Conservation (phyloP, 139 green algal genomes). For the Haematococcus lacustris region DNA sequence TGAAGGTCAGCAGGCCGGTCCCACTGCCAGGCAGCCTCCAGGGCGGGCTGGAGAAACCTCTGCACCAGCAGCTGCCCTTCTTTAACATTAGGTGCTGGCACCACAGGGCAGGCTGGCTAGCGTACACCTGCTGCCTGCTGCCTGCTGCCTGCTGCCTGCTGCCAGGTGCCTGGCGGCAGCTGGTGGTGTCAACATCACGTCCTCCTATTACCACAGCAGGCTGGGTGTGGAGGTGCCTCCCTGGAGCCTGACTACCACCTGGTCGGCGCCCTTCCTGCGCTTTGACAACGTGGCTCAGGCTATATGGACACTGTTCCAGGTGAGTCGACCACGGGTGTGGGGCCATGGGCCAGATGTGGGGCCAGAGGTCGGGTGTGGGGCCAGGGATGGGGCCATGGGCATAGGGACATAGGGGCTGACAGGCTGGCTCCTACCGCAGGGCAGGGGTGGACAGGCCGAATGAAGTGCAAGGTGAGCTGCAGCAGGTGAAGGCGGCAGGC, state of each 20-base stretch:
- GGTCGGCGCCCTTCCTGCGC: background rate
- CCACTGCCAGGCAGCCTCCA: no score
- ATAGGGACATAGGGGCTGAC: background rate
- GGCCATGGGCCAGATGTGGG: background rate
- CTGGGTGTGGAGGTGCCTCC: constrained; percentile 21
- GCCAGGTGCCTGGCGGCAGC: no score
- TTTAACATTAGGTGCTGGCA: no score
- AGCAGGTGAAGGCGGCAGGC: no score
- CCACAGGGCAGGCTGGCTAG: no score
- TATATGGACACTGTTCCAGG: constrained; percentile 54
- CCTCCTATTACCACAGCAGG: constrained; percentile 26
- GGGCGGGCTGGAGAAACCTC: no score
- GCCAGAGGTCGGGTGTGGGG: no score
- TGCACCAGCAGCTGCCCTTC: no score
- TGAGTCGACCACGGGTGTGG: constrained; percentile 49
- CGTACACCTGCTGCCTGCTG: no score
- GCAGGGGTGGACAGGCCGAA: background rate
- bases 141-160: no score
- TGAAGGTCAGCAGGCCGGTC: no score
- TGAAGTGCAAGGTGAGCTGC: no score
- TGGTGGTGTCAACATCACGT: constrained; percentile 26
- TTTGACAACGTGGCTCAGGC: constrained; percentile 56
- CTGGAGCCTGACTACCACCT: constrained; percentile 26
- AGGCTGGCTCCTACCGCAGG: background rate
- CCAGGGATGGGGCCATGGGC: background rate